These are phyloP conservation scores for Stemphylium lycopersici DNA, from an alignment of 2,329 filamentous ascomycete genomes.

Conservation along the genomic window DNA sequence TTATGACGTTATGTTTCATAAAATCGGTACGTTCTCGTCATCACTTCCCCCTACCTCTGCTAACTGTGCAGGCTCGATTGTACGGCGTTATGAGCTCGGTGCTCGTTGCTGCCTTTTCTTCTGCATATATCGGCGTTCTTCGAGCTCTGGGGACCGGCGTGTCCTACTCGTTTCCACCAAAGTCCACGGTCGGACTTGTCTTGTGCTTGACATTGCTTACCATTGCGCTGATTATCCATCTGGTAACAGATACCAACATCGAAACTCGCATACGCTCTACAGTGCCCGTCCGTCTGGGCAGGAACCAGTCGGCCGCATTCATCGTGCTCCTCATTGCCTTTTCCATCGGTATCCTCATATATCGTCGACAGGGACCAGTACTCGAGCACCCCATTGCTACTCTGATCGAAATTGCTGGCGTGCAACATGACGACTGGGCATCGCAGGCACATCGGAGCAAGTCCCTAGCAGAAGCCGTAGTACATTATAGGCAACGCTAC, in stretches of 20 bases:
- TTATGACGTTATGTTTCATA: conserved; percentile 46
- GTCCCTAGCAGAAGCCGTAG: conserved; percentile 57
- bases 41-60: neutral
- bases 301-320: conserved; percentile 39
- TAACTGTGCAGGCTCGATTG: conserved; percentile 37
- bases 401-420: conserved; percentile 58
- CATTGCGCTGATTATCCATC: conserved; percentile 38
- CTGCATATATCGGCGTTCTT: conserved; percentile 43
- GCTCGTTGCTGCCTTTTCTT: conserved; percentile 41
- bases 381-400: conserved; percentile 62
- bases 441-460: conserved; percentile 56
- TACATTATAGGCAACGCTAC: conserved; percentile 60
- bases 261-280: conserved; percentile 36
- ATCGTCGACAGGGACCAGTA: conserved; percentile 50
- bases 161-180: conserved; percentile 43
- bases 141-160: conserved; percentile 41
- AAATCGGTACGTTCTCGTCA: conserved; percentile 35
- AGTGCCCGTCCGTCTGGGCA: conserved; percentile 40
- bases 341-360: conserved; percentile 38
- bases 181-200: conserved; percentile 38
- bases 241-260: conserved; percentile 39
- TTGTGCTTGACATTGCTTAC: conserved; percentile 40
- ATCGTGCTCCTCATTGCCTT: conserved; percentile 52
- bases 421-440: conserved; percentile 57
- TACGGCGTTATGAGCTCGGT: conserved; percentile 45